Evolutionary conservation across 176 grass and related monocot species (phyloP).

Genomic region (Cenchrus americanus): DNA sequence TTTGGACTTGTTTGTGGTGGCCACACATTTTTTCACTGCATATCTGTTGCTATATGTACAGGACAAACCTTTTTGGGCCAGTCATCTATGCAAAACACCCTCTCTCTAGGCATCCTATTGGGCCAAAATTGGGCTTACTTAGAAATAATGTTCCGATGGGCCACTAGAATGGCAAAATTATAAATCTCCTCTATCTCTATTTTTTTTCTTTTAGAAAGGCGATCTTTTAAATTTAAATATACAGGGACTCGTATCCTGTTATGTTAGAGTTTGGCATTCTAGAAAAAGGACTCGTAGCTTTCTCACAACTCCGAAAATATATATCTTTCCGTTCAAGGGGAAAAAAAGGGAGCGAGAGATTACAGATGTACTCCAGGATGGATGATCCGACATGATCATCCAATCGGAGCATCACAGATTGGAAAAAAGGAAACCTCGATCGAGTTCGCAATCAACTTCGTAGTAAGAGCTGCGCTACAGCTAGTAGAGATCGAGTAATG

Average conservation of each 20-base stretch:
- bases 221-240: neutral
- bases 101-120: neutral
- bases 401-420: no score
- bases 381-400: neutral
- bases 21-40: neutral
- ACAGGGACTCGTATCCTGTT: neutral
- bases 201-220: neutral
- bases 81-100: neutral
- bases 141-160: neutral
- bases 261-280: neutral
- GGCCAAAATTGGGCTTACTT: neutral
- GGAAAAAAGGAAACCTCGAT: no score
- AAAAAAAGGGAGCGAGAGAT: neutral
- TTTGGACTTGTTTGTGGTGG: no score
- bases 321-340: neutral
- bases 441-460: no score
- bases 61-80: neutral
- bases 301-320: neutral
- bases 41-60: neutral
- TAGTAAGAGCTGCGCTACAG: neutral
- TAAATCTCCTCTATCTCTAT: neutral
- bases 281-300: neutral
- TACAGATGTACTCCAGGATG: neutral
- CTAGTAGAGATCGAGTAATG: neutral
- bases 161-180: neutral